phyloP scores from a whole-genome alignment of 2,329 filamentous ascomycete genomes.

The Alternaria sp. region DNA sequence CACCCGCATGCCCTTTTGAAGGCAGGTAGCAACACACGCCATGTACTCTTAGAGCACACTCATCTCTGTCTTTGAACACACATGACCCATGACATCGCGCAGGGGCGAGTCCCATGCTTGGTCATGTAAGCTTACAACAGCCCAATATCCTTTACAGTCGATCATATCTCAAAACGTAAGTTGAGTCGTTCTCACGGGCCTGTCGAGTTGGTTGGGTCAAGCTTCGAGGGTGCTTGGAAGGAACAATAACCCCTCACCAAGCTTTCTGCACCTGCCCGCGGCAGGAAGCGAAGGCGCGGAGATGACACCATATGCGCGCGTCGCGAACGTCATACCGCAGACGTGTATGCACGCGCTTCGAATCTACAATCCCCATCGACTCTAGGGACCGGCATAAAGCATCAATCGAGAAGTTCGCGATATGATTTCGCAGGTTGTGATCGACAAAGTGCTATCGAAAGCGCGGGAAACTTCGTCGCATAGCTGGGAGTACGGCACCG shows the following conservation, averaged over 20 bases:
- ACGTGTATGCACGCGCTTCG: not conserved
- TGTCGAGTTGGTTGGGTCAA: not conserved
- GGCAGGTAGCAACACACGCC: not conserved
- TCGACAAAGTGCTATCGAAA: conserved; percentile 30
- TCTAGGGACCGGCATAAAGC: not conserved
- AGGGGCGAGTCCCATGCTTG: not conserved
- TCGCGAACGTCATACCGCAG: not conserved
- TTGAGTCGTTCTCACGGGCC: not conserved
- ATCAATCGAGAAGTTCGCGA: not conserved
- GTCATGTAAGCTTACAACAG: not conserved
- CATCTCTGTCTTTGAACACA: not conserved
- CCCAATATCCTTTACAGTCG: not conserved
- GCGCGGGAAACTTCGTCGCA: conserved; percentile 44
- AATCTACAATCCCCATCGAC: not conserved
- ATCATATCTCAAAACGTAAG: not conserved
- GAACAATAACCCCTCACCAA: conserved; percentile 7
- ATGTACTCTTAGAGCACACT: not conserved
- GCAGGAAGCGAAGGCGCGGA: conserved; percentile 7
- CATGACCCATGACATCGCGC: not conserved
- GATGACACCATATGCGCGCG: not conserved
- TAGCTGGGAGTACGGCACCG: conserved; percentile 53
- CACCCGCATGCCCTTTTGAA: not conserved
- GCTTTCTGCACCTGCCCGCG: not conserved
- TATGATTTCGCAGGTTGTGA: conserved; percentile 61
- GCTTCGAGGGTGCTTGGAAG: conserved; percentile 1